Base-by-base conservation (phyloP, 177 flowering plant genomes). In the Vitis hybrid region DNA sequence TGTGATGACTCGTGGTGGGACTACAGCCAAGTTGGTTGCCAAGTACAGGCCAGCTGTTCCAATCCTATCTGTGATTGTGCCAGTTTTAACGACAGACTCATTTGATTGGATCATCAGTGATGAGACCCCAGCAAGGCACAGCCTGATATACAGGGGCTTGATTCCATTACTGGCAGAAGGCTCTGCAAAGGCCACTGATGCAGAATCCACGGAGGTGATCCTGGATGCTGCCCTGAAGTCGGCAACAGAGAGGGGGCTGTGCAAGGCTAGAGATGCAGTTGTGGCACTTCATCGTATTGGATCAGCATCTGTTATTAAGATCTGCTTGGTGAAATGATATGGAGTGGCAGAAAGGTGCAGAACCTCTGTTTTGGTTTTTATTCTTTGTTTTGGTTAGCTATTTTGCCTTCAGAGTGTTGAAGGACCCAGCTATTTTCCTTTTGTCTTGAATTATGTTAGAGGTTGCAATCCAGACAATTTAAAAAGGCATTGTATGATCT, bases 31-130 rank as follows among this genome's bases (percentile, higher is more conserved):
- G 75, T 70, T 91, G 70, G 97, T 91, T 11, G 97, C 97, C 60
- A 91, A 91, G 82, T 91, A 91, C 83, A 77, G 94, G 71, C 97
- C 97, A 54, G 91, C 88, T 0, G 93, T 91, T 30, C 97, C 97
- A 11, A 88, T 91, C 75, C 80, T 91, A 4, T 89, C 94, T 0
- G 97, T 91, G 12, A 94, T 91, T 14, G 97, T 91, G 56, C 97
- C 97, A 0, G 90, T 86, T 52, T 59, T 91, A 75, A 89, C 91
- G 0, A 89, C 90, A 0, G 94, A 91, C 70, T 84, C 89, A 0
- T 91, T 89, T 60, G 91, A 88, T 65, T 91, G 97, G 97, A 80
- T 77, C 48, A 82, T 86, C 83, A 91, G 97, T 50, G 94, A 91
- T 62, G 97, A 89, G 81, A 70, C 86, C 9, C 94, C 94, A 1